Percentiles rank a stretch among this genome's conserved stretches.
Evolutionary conservation across 768 basidiomycete genomes (phyloP).

Genomic region (Calocybe cyanea): DNA sequence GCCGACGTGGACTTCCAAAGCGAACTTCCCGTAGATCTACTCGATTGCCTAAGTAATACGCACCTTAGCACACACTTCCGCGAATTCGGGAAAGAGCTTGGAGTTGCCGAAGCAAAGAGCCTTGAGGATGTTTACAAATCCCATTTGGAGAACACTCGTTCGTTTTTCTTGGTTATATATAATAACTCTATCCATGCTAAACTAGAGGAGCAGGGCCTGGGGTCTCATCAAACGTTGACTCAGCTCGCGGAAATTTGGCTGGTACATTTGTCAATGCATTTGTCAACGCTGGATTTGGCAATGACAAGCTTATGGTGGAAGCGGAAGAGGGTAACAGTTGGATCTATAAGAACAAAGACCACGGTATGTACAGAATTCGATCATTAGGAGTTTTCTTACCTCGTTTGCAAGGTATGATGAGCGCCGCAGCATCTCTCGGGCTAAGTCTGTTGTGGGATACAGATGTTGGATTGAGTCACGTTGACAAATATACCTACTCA

Average conservation of each 20-base stretch:
- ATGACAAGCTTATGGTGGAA: conserved; percentile 97
- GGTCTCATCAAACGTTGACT: conserved; percentile 78
- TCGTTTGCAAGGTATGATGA: conserved; percentile 75
- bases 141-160: conserved; percentile 88
- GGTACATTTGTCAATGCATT: conserved; percentile 99
- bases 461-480: conserved; percentile 87
- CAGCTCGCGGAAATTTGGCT: conserved; percentile 90
- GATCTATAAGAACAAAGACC: conserved; percentile 99
- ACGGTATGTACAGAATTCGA: conserved; percentile 48
- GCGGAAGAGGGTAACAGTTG: conserved; percentile 96
- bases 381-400: not conserved
- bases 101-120: conserved; percentile 83
- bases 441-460: conserved; percentile 95
- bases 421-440: conserved; percentile 92
- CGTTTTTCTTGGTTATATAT: conserved; percentile 17
- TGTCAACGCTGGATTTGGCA: conserved; percentile 97
- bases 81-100: conserved; percentile 91
- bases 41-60: conserved; percentile 84
- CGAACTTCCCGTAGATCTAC: conserved; percentile 75
- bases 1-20: conserved; percentile 53
- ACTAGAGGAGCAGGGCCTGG: conserved; percentile 46
- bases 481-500: conserved; percentile 97
- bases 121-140: conserved; percentile 97
- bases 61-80: conserved; percentile 82
- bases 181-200: not conserved